These are phyloP conservation scores for Moesziomyces sp. DNA, from an alignment of 1,284 basidiomycete genomes.

Conservation along the genomic window DNA sequence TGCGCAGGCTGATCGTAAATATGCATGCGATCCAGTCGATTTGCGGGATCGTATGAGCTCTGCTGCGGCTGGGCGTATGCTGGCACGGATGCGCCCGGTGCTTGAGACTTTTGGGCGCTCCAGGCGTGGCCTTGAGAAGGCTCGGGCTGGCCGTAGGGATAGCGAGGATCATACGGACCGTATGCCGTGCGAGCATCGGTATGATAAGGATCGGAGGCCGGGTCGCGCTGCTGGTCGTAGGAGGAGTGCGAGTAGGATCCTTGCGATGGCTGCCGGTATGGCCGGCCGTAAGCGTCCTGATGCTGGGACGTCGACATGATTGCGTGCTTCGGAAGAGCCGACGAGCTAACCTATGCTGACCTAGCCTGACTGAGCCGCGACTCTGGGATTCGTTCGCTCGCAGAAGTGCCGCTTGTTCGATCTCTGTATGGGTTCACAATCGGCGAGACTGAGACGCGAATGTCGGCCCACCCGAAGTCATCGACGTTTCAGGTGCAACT, in stretches of 20 bases:
- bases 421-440: too few species aligned
- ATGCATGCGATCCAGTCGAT: neutral
- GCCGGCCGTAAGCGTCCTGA: constrained; percentile 21
- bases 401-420: too few species aligned
- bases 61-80: neutral
- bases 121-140: neutral
- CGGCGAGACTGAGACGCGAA: too few species aligned
- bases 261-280: constrained; percentile 13
- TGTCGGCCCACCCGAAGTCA: neutral
- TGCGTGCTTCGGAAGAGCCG: neutral
- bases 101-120: neutral
- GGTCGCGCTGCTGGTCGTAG: neutral
- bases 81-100: neutral
- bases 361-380: too few species aligned
- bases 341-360: too few species aligned
- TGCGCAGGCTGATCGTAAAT: neutral
- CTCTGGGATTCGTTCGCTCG: too few species aligned
- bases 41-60: constrained; percentile 2
- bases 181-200: constrained; percentile 20
- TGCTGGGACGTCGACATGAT: constrained; percentile 26
- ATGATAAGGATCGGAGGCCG: constrained; percentile 17
- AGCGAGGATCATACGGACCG: constrained; percentile 37
- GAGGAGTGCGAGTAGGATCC: constrained; percentile 6
- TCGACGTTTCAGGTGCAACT: neutral
- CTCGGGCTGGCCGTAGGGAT: constrained; percentile 13